Evolutionary conservation across 2,329 filamentous ascomycete genomes (phyloP).

Genomic region (Phoma sp.): DNA sequence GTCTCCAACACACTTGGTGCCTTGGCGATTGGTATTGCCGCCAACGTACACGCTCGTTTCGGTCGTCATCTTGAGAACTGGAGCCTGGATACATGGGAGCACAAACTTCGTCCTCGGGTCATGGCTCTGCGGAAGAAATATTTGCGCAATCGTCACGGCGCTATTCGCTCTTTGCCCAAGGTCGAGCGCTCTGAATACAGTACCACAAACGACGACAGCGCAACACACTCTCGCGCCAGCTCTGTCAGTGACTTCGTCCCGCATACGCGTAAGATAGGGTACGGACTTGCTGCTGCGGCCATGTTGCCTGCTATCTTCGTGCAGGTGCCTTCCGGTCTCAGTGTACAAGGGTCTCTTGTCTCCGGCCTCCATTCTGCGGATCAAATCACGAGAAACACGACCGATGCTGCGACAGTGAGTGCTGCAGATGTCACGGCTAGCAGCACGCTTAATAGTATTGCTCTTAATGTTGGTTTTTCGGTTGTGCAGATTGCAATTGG

Average conservation of each 20-base stretch:
- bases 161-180: constrained; percentile 16
- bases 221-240: constrained; percentile 28
- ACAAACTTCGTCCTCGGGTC: constrained; percentile 54
- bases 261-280: constrained; percentile 58
- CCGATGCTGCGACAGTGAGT: constrained; percentile 53
- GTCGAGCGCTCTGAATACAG: constrained; percentile 31
- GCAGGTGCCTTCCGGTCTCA: constrained; percentile 67
- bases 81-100: constrained; percentile 63
- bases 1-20: constrained; percentile 81
- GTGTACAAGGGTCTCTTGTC: constrained; percentile 64
- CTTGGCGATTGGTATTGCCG: constrained; percentile 76
- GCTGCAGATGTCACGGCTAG: constrained; percentile 31
- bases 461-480: constrained; percentile 57
- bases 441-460: constrained; percentile 51
- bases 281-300: constrained; percentile 81
- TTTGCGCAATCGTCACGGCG: constrained; percentile 30
- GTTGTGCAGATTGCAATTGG: constrained; percentile 61
- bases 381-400: constrained; percentile 59
- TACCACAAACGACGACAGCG: constrained; percentile 25
- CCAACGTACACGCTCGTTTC: constrained; percentile 79
- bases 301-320: constrained; percentile 88
- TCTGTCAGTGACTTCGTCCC: constrained; percentile 39
- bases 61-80: constrained; percentile 65
- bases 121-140: constrained; percentile 38
- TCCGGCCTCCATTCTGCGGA: constrained; percentile 65